Percentiles rank a stretch among this genome's conserved stretches.
Conservation (phyloP, 306 rosid species). For the Chamaecrista fasciculata region DNA sequence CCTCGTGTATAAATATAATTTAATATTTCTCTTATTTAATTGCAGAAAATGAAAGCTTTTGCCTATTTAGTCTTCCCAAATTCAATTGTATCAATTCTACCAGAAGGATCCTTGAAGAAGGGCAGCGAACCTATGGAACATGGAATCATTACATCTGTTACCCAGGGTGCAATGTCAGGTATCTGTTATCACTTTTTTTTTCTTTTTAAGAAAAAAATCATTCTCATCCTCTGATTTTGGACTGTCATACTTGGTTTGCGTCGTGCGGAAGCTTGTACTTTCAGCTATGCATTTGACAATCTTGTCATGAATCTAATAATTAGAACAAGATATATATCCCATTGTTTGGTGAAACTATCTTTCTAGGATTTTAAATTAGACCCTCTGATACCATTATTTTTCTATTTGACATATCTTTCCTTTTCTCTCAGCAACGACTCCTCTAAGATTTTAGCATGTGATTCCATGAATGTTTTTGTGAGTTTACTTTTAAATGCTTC, state of each 20-base stretch:
- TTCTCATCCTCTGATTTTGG: neutral
- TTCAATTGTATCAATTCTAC: slow-evolving; percentile 43
- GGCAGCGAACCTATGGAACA: slow-evolving; percentile 67
- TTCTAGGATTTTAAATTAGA: slow-evolving; percentile 6
- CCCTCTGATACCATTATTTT: neutral
- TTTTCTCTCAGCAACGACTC: slow-evolving; percentile 1
- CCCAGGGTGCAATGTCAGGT: slow-evolving; percentile 94
- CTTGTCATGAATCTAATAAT: neutral
- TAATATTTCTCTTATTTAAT: slow-evolving; percentile 15
- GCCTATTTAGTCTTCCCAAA: slow-evolving; percentile 90
- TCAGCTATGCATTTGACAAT: neutral
- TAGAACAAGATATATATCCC: neutral
- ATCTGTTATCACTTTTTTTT: slow-evolving; percentile 13
- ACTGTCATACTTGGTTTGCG: neutral
- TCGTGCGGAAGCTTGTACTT: neutral
- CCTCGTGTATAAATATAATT: slow-evolving; percentile 26
- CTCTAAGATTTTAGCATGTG: neutral
- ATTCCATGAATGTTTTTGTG: neutral
- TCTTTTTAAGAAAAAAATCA: too few relatives aligned
- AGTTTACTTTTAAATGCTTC: neutral
- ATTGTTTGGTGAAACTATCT: neutral
- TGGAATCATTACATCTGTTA: slow-evolving; percentile 84
- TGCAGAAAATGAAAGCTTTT: slow-evolving; percentile 80
- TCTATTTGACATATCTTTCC: neutral
- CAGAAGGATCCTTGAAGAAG: slow-evolving; percentile 41